Evolutionary conservation across 768 basidiomycete genomes (phyloP).

Genomic region (Mycena kentingensis): DNA sequence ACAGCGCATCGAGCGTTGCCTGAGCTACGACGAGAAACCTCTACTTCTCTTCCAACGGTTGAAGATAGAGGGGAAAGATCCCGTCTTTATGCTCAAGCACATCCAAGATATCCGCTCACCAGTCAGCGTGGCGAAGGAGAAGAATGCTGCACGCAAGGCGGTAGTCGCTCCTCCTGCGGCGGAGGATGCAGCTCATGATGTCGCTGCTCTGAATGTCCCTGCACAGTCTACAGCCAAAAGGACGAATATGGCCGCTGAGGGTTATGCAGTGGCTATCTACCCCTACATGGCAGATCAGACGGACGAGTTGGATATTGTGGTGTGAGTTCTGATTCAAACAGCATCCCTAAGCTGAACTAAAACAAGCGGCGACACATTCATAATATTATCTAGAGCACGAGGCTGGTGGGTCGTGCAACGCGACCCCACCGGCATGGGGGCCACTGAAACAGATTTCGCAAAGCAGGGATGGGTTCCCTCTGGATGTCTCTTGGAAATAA

Average conservation of each 20-base stretch:
- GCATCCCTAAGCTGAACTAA: conserved; percentile 1
- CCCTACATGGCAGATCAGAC: conserved; percentile 99
- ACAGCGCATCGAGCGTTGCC: conserved; percentile 85
- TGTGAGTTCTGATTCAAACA: conserved; percentile 57
- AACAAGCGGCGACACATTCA: conserved; percentile 84
- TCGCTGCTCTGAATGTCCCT: no score
- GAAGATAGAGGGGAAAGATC: conserved; percentile 96
- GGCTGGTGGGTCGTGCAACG: conserved; percentile 99
- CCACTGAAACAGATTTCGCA: conserved; percentile 71
- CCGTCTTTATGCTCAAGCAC: conserved; percentile 98
- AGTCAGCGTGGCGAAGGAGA: conserved; percentile 94
- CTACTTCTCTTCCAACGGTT: conserved; percentile 95
- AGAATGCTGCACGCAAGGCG: conserved; percentile 89
- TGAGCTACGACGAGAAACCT: conserved; percentile 98
- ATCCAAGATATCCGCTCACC: conserved; percentile 97
- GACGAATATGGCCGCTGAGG: no score
- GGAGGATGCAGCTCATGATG: no score
- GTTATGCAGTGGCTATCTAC: conserved; percentile 96
- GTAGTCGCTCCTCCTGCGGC: no score
- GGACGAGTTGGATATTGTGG: conserved; percentile 97
- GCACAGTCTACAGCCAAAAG: no score
- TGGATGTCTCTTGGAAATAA: conserved; percentile 92
- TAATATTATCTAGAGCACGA: conserved; percentile 87
- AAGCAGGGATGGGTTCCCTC: conserved; percentile 98
- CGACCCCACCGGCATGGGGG: conserved; percentile 82